Conservation (phyloP, 2,329 filamentous ascomycete species). For the Hypoxylon sp. region DNA sequence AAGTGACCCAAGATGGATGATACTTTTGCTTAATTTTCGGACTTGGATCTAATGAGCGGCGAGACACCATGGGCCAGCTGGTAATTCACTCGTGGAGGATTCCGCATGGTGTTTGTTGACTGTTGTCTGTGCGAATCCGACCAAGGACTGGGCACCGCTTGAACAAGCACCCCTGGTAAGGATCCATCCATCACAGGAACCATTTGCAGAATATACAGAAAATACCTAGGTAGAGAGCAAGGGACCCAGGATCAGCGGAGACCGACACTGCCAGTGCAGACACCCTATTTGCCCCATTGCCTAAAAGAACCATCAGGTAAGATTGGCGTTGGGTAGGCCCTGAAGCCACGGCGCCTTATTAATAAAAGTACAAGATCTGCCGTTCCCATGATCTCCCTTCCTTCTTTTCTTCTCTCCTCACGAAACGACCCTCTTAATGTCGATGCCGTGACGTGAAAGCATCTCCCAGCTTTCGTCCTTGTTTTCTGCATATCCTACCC, state of each 20-base stretch:
- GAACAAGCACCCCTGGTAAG: conserved; percentile 28
- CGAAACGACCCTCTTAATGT: conserved; percentile 63
- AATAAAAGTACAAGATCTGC: conserved; percentile 60
- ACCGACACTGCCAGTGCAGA: conserved; percentile 29
- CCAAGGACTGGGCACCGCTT: conserved; percentile 16
- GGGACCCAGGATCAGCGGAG: conserved; percentile 37
- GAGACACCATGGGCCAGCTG: conserved; percentile 22
- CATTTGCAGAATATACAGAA: conserved; percentile 29
- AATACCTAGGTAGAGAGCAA: conserved; percentile 26
- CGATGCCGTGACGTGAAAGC: conserved; percentile 65
- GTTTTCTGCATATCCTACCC: conserved; percentile 61
- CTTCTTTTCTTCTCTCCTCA: conserved; percentile 56
- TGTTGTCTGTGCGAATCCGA: conserved; percentile 34
- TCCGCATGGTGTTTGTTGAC: conserved; percentile 13
- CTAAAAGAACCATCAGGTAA: conserved; percentile 46
- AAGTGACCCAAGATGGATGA: conserved; percentile 14
- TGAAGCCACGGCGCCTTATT: conserved; percentile 55
- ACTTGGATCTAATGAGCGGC: conserved; percentile 16
- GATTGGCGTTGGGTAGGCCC: conserved; percentile 47
- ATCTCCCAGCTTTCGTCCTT: conserved; percentile 64
- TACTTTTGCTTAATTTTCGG: conserved; percentile 32
- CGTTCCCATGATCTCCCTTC: conserved; percentile 53
- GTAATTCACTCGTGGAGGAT: conserved; percentile 19
- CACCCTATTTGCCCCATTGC: conserved; percentile 34
- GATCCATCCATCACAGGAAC: conserved; percentile 39